These are phyloP conservation scores for Talaromyces islandicus DNA, from an alignment of 2,329 filamentous ascomycete species.

Conservation along the genomic window DNA sequence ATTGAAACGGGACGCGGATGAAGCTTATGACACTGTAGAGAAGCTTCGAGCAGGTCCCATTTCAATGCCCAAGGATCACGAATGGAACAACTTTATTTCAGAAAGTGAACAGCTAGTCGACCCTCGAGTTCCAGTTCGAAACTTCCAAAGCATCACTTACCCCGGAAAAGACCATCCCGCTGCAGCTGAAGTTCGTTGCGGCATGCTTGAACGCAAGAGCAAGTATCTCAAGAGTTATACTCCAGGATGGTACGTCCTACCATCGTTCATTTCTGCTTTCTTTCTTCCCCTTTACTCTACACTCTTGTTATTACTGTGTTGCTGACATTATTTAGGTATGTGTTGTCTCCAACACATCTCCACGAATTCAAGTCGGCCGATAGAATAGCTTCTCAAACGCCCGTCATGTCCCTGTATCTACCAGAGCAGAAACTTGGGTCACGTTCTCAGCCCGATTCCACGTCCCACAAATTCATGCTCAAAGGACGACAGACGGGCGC, in stretches of 20 bases:
- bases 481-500: constrained; percentile 90
- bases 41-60: constrained; percentile 79
- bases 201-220: constrained; percentile 93
- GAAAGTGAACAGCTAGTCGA: constrained; percentile 82
- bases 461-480: constrained; percentile 95
- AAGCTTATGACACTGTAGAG: constrained; percentile 70
- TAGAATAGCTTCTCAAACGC: constrained; percentile 71
- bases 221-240: constrained; percentile 98
- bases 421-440: constrained; percentile 93
- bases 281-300: not conserved
- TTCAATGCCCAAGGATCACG: constrained; percentile 86
- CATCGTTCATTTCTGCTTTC: not conserved
- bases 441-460: constrained; percentile 73
- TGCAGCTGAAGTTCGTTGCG: constrained; percentile 78
- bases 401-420: constrained; percentile 93
- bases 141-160: constrained; percentile 78
- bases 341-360: constrained; percentile 89
- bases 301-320: not conserved
- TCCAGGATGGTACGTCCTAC: constrained; percentile 70
- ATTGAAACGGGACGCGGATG: constrained; percentile 82
- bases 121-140: constrained; percentile 70
- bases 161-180: constrained; percentile 82
- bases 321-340: constrained; percentile 59
- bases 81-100: constrained; percentile 80
- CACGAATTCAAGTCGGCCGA: constrained; percentile 99